These are phyloP conservation scores for Leccinum boreale DNA, from an alignment of 768 basidiomycete species.

Conservation along the genomic window DNA sequence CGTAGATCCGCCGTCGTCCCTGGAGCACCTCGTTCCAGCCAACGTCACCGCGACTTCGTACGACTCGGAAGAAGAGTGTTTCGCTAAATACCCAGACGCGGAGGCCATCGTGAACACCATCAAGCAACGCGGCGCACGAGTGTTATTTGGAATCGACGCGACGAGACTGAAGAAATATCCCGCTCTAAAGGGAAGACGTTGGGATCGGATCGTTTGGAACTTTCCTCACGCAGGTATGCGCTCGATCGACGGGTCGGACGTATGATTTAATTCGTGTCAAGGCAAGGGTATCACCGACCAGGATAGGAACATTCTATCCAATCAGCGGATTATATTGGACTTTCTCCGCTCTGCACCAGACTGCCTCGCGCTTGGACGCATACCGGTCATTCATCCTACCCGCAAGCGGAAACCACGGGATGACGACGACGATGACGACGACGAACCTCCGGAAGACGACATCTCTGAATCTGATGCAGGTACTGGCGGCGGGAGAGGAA, in stretches of 20 bases:
- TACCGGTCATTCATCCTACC: constrained; percentile 40
- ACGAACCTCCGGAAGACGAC: constrained; percentile 27
- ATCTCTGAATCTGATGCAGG: constrained; percentile 17
- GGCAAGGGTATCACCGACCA: constrained; percentile 91
- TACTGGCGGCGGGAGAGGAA: constrained; percentile 48
- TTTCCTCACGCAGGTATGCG: constrained; percentile 90
- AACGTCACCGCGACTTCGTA: constrained; percentile 84
- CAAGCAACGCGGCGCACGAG: constrained; percentile 56
- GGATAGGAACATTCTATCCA: constrained; percentile 87
- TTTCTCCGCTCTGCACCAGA: constrained; percentile 75
- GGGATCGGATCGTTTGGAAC: constrained; percentile 89
- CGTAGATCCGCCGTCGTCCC: constrained; percentile 38
- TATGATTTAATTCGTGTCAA: constrained; percentile 25
- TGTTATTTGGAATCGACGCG: constrained; percentile 86
- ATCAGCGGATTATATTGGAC: constrained; percentile 78
- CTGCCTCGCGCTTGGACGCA: constrained; percentile 55
- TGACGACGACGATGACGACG: constrained; percentile 40
- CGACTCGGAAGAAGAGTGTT: constrained; percentile 75
- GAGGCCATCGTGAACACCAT: constrained; percentile 53
- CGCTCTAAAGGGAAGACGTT: constrained; percentile 56
- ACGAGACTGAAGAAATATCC: constrained; percentile 61
- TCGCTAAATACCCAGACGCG: constrained; percentile 79
- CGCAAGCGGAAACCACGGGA: constrained; percentile 44
- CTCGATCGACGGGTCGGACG: background rate
- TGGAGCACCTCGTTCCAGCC: constrained; percentile 53